Evolutionary conservation across 2,329 filamentous ascomycete genomes (phyloP), one percentile per base, ranked within the genome.

Genomic region (Calonectria henricotiae): DNA sequence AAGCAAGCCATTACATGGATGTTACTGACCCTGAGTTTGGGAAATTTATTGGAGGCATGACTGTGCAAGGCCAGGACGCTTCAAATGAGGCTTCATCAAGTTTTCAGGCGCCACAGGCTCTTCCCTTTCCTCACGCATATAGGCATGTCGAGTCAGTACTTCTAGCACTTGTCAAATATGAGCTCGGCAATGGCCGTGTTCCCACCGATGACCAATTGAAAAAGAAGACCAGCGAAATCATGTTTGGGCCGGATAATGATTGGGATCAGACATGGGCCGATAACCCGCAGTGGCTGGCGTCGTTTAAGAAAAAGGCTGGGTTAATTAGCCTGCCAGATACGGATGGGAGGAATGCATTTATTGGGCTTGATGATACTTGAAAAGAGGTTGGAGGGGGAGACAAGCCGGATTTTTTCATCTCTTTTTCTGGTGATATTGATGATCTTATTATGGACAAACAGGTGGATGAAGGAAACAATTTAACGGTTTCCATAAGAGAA

Each of bases 231-330:
- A 69, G 67, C 35, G 51, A 66, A 20, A 62, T 69, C 1, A 55
- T 66, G 20, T 69, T 61, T 30, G 54, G 67, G 5, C 62, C 61
- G 11, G 62, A 49, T 12, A 65, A 69, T 15, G 60, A 20, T 17
- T 69, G 67, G 67, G 67, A 69, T 17, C 67, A 49, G 17, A 69
- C 67, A 2, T 65, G 62, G 62, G 67, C 62, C 3, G 62, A 69
- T n/a, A 54, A 49, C n/a, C 32, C 25, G 13, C 37, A 62, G 7
- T 70, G 55, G 63, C 17, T 67, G 27, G 67, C 32, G 13, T 13
- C 41, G 17, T 61, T 69, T n/a, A 62, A 47, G 37, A 69, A 32
- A 37, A 69, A 69, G 41, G 62, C 62, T 1, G 62, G 67, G n/a
- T 35, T 69, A 5, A 65, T 65, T 20, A 46, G 41, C 20, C 43